Evolutionary conservation across 176 grass and related monocot genomes (phyloP).

Genomic region (Juncus effusus): DNA sequence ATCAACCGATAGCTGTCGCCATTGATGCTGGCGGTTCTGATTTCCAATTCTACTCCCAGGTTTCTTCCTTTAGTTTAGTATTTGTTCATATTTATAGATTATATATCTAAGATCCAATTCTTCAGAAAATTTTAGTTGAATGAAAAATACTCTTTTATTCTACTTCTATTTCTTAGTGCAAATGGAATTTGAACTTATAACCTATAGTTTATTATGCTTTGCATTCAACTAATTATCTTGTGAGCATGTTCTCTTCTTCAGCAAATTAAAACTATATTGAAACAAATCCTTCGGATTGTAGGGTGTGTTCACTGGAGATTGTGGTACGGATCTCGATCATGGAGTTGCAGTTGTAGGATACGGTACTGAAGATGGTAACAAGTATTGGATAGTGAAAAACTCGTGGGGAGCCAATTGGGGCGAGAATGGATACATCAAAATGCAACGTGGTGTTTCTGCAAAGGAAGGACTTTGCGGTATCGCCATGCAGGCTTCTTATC

Average conservation of each 20-base stretch:
- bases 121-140: too few relatives aligned
- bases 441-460: conserved; percentile 41
- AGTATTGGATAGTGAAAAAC: conserved; percentile 71
- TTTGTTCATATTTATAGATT: too few relatives aligned
- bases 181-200: too few relatives aligned
- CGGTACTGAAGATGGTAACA: conserved; percentile 27
- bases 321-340: conserved; percentile 50
- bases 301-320: conserved; percentile 53
- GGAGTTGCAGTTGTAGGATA: conserved; percentile 53
- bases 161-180: too few relatives aligned
- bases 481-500: conserved; percentile 49
- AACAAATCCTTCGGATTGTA: conserved; percentile 2
- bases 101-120: too few relatives aligned
- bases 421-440: conserved; percentile 50
- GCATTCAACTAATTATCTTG: too few relatives aligned
- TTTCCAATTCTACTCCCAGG: conserved; percentile 48
- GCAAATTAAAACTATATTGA: neutral
- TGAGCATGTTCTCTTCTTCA: too few relatives aligned
- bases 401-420: conserved; percentile 67
- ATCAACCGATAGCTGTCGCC: conserved; percentile 50
- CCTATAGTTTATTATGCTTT: too few relatives aligned
- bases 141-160: too few relatives aligned
- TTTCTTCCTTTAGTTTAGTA: conserved; percentile 6
- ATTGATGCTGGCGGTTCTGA: conserved; percentile 53
- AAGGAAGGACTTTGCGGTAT: conserved; percentile 74